Evolutionary conservation across 331 rosid species (phyloP), one percentile per base, ranked within the genome.

Genomic region (Malus hybrid): DNA sequence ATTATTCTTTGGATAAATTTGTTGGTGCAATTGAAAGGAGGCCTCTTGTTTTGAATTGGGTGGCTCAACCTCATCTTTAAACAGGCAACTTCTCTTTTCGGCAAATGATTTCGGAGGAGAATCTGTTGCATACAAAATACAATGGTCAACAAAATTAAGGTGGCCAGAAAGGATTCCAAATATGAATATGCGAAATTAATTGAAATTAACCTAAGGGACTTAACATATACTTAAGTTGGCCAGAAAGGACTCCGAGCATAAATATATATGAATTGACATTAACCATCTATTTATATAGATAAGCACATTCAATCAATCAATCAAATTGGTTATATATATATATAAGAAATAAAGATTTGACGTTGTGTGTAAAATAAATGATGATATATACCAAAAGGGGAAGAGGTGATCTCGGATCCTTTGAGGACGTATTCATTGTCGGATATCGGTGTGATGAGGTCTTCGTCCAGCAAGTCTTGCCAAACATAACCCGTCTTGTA

Each of bases 401-500:
- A 59, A 71, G 80, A 78, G 81, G 80, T 80, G 81, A 89, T 81
- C 83, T 89, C 87, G 79, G 97, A 93, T 79, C 98, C 98, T 88
- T 93, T 88, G 72, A 93, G 91, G 76, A 91, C 91, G 81, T 91
- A 88, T 88, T 89, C 98, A 82, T 88, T 91, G 87, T 91, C 96
- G 77, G 97, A 89, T 57, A 91, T 83, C 19, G 98, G 98, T 36
- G 98, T 87, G 69, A 91, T 88, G 73, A 89, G 97, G 82, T 91
- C 96, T 55, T 89, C 93, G 85, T 93, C 98, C 36, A 86, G 52
- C 86, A 91, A 86, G 81, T 93, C 96, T 76, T 91, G 97, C 98
- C 98, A 93, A 83, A 93, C 91, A 84, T 87, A 91, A 18, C 97
- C 96, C 27, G 76, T 87, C 84, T 86, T 93, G 96, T 93, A 91